Percentiles rank a stretch among this genome's conserved stretches.
Evolutionary conservation across 2,329 filamentous ascomycete species (phyloP).

Genomic region (Dactylellina drechsleri): DNA sequence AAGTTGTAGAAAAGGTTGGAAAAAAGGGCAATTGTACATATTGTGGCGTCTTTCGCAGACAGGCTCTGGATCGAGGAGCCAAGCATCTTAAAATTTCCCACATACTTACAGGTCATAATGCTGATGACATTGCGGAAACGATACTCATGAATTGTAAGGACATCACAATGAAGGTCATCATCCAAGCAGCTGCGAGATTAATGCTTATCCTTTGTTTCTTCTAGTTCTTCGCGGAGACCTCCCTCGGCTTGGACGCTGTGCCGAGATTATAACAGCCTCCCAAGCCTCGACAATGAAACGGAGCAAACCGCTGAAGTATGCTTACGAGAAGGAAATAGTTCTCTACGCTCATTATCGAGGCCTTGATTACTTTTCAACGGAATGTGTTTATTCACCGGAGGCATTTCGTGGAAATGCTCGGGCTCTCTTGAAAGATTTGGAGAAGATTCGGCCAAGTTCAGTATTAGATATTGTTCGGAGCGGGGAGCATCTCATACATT

Average conservation of each 20-base stretch:
- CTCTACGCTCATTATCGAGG: constrained; percentile 97
- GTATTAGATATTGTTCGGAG: constrained; percentile 94
- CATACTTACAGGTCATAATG: constrained; percentile 97
- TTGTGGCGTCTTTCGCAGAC: constrained; percentile 92
- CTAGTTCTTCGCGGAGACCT: constrained; percentile 83
- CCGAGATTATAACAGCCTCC: constrained; percentile 84
- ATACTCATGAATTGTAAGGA: constrained; percentile 83
- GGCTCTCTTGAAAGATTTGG: constrained; percentile 91
- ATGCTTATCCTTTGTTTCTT: background rate
- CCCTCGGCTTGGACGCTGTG: constrained; percentile 84
- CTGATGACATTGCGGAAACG: constrained; percentile 95
- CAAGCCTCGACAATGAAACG: constrained; percentile 87
- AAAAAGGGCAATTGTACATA: constrained; percentile 99
- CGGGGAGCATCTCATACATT: constrained; percentile 91
- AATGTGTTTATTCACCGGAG: constrained; percentile 98
- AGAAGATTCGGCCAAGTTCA: constrained; percentile 89
- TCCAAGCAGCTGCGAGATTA: background rate
- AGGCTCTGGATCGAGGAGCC: constrained; percentile 91
- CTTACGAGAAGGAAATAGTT: constrained; percentile 99
- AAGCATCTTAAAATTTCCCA: constrained; percentile 87
- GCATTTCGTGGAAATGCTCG: constrained; percentile 93
- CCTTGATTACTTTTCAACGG: constrained; percentile 96
- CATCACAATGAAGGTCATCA: too few species aligned
- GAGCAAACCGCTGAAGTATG: constrained; percentile 96
- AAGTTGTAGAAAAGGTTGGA: constrained; percentile 93